These are phyloP conservation scores for Inosperma sp. DNA, from an alignment of 768 basidiomycete species.

Conservation along the genomic window DNA sequence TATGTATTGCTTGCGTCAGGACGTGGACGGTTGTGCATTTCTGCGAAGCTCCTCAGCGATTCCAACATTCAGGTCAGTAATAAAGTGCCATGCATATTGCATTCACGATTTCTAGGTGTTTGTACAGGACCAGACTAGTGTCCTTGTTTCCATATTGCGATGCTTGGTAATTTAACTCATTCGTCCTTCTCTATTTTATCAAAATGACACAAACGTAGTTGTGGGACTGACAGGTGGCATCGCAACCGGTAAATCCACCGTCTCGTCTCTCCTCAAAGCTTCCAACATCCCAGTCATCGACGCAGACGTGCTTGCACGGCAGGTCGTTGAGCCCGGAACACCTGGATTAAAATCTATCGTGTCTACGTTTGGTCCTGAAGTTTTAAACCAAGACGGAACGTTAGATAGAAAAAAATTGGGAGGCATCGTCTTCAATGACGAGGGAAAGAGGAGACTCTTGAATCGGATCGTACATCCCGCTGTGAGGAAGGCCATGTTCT, in stretches of 20 bases:
- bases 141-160: too few species aligned
- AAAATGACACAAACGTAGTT: too few species aligned
- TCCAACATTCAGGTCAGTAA: too few species aligned
- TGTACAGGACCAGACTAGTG: too few species aligned
- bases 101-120: too few species aligned
- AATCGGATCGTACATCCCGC: constrained; percentile 91
- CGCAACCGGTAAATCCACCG: constrained; percentile 94
- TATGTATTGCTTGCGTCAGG: too few species aligned
- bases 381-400: constrained; percentile 63
- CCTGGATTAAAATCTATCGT: constrained; percentile 65
- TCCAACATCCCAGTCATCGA: constrained; percentile 82
- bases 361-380: constrained; percentile 60
- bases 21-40: too few species aligned
- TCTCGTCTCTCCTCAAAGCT: constrained; percentile 64
- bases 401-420: constrained; percentile 85
- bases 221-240: constrained; percentile 96
- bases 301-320: constrained; percentile 84
- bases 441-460: constrained; percentile 60
- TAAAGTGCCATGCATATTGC: too few species aligned
- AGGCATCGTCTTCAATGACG: constrained; percentile 77
- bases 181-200: too few species aligned
- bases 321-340: constrained; percentile 82
- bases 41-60: too few species aligned
- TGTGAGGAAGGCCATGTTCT: constrained; percentile 74
- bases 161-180: too few species aligned